Percentiles rank a stretch among this genome's conserved stretches.
Evolutionary conservation across 2,329 filamentous ascomycete species (phyloP).

Genomic region (Nemania serpens): DNA sequence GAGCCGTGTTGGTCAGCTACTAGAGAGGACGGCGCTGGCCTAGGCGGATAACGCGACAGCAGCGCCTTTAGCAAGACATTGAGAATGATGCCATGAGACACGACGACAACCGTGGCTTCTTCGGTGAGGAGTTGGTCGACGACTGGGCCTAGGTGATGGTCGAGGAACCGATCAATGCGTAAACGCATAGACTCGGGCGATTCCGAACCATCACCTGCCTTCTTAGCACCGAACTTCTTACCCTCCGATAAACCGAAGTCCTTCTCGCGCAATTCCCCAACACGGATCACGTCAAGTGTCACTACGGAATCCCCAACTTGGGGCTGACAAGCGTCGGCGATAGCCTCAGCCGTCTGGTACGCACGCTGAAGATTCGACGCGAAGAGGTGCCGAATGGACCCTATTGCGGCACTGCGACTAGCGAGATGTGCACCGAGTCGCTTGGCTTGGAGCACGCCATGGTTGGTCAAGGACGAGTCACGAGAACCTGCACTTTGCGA

Average conservation of each 20-base stretch:
- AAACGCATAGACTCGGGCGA: constrained; percentile 67
- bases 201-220: constrained; percentile 62
- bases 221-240: constrained; percentile 53
- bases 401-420: constrained; percentile 33
- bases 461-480: constrained; percentile 79
- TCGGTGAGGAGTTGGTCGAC: constrained; percentile 42
- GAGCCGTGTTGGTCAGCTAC: neutral
- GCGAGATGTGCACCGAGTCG: constrained; percentile 69
- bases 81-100: constrained; percentile 84
- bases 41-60: constrained; percentile 54
- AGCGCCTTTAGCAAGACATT: constrained; percentile 69
- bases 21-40: constrained; percentile 7
- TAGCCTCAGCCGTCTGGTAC: constrained; percentile 68
- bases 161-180: constrained; percentile 70
- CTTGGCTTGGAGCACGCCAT: constrained; percentile 79
- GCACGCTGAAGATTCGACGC: constrained; percentile 80
- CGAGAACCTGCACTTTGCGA: constrained; percentile 71
- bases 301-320: neutral
- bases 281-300: constrained; percentile 44
- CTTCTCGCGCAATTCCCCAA: constrained; percentile 68
- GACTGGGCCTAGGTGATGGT: constrained; percentile 64
- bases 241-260: constrained; percentile 76
- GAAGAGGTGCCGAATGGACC: constrained; percentile 66
- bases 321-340: constrained; percentile 60
- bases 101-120: constrained; percentile 62